Evolutionary conservation across 371 early-diverging fungal genomes (phyloP), one percentile per base, ranked within the genome.

Genomic region (Lichtheimia hyalospora): DNA sequence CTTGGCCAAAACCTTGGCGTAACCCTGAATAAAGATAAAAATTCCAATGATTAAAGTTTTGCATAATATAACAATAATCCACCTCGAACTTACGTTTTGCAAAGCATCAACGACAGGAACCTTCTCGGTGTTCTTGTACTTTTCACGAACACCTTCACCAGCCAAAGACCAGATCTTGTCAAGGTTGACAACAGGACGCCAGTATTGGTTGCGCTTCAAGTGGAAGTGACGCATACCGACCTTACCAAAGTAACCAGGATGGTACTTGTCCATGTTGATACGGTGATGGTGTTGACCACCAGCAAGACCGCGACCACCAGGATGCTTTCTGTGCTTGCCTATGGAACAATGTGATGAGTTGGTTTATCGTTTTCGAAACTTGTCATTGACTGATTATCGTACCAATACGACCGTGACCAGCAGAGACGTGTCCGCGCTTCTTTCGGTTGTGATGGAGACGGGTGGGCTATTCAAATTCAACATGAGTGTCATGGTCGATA

Each of bases 211-310:
- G 74, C 88, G 84, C 86, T 96, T 97, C 88, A 89, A 83, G 92
- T 97, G 97, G 93, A 95, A 98, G 81, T 94, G 87, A 66, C 98
- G 95, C 97, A 97, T 96, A 92, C 99, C 99, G 83, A 97, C 96
- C 88, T 99, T 99, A 84, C 99, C 99, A 76, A 98, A 99, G 94
- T 97, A 98, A 82, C 99, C 99, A 68, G 99, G 99, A 87, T 99
- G 99, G 93, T 95, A 99, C 92, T 93, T 97, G 86, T 98, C 96
- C 92, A 99, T 96, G 89, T 96, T 95, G 85, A 96, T 99, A 70
- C 98, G 92, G 92, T 98, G 98, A 83, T 99, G 99, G 84, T 97
- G 97, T 81, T 93, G 89, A 88, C 99, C 99, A 93, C 99, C 99
- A 84, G 99, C 98, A 77, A 95, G 86, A 95, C 99, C 99, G 81